A percentile compares a stretch with the other conserved stretches of the same genome.
These are phyloP conservation scores for Bertia moriformis DNA, from an alignment of 2,329 filamentous ascomycete species.

Conservation along the genomic window DNA sequence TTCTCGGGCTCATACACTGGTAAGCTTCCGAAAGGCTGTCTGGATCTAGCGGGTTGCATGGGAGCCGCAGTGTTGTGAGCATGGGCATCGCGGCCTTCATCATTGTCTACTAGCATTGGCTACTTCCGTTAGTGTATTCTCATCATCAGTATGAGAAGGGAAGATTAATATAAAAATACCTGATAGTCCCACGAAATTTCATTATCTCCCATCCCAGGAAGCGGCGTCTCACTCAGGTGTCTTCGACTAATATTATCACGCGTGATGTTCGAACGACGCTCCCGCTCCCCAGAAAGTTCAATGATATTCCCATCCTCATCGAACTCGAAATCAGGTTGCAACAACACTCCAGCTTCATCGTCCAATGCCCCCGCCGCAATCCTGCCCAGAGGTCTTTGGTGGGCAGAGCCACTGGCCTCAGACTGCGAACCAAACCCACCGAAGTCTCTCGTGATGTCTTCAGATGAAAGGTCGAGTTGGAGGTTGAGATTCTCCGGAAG, in stretches of 20 bases:
- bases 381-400: constrained; percentile 10
- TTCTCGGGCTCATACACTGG: no score
- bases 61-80: no score
- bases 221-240: no score
- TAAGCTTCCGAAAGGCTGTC: no score
- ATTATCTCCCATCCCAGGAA: neutral
- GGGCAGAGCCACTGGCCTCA: constrained; percentile 12
- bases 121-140: no score
- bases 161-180: neutral
- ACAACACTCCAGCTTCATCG: constrained; percentile 23
- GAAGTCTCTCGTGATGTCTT: neutral
- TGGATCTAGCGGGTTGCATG: no score
- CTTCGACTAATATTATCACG: no score
- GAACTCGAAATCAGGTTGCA: constrained; percentile 41
- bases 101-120: neutral
- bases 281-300: constrained; percentile 18
- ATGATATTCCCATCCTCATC: constrained; percentile 45
- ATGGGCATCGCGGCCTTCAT: no score
- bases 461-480: neutral
- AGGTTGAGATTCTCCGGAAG: neutral
- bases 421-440: neutral
- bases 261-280: no score
- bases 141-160: neutral
- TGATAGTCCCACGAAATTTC: neutral
- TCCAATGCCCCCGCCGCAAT: constrained; percentile 13